These are phyloP conservation scores for Claviceps africana DNA, from an alignment of 2,329 filamentous ascomycete species.

Conservation along the genomic window DNA sequence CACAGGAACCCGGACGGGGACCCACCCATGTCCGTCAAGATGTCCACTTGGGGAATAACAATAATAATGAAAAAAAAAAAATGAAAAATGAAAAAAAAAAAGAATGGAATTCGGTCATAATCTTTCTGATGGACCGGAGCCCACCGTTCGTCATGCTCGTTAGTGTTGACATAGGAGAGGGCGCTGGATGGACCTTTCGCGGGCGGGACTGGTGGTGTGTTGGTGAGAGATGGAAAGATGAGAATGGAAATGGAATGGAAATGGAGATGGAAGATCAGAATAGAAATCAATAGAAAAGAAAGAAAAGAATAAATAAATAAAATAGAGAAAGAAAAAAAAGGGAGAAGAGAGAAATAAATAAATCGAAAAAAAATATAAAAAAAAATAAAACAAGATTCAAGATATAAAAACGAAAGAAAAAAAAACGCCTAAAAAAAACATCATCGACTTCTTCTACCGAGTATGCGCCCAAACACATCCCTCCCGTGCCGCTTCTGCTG, in stretches of 20 bases:
- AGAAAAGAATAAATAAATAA: not conserved
- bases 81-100: no score
- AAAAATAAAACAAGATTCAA: not conserved
- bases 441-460: slow-evolving; percentile 18
- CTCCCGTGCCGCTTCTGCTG: slow-evolving; percentile 16
- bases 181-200: no score
- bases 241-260: not conserved
- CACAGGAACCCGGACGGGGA: no score
- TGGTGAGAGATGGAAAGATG: no score
- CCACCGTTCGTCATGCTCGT: no score
- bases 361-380: not conserved
- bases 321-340: not conserved
- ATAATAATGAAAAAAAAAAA: no score
- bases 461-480: slow-evolving; percentile 24
- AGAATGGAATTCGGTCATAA: no score
- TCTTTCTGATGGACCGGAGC: no score
- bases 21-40: no score
- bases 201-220: no score
- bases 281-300: not conserved
- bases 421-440: not conserved
- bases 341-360: not conserved
- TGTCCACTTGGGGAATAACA: no score
- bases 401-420: not conserved
- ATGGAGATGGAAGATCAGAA: not conserved
- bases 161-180: no score